phyloP scores from a whole-genome alignment of 2,329 filamentous ascomycete genomes.

The Pseudogymnoascus sp. region DNA sequence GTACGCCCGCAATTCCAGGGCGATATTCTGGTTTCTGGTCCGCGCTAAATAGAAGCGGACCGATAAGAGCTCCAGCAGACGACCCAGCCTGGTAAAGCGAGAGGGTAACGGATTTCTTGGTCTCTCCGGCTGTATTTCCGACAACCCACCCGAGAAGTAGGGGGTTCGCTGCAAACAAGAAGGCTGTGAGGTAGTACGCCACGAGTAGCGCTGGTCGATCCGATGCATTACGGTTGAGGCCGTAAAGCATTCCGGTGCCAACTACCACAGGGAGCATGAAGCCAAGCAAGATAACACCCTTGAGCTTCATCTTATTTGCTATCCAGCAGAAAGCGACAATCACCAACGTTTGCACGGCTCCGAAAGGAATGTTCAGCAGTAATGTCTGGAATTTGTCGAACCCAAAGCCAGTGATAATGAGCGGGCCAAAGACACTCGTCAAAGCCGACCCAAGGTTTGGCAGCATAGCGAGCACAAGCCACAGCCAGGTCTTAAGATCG shows the following conservation, averaged over 20 bases:
- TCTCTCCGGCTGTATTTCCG: slow-evolving; percentile 60
- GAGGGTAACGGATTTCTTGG: slow-evolving; percentile 60
- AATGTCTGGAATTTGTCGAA: slow-evolving; percentile 6
- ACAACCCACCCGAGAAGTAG: slow-evolving; percentile 63
- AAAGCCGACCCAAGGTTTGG: slow-evolving; percentile 4
- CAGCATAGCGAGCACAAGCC: slow-evolving; percentile 6
- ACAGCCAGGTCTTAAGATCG: slow-evolving; percentile 54
- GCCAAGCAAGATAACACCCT: slow-evolving; percentile 46
- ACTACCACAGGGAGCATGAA: slow-evolving; percentile 54
- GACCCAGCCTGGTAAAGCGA: slow-evolving; percentile 57
- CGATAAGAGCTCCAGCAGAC: slow-evolving; percentile 60
- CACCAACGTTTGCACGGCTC: slow-evolving; percentile 51
- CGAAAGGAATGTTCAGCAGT: slow-evolving; percentile 36
- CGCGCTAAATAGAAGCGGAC: slow-evolving; percentile 53
- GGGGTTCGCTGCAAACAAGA: slow-evolving; percentile 59
- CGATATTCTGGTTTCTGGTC: slow-evolving; percentile 52
- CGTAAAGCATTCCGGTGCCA: slow-evolving; percentile 51
- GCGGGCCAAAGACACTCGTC: slow-evolving; percentile 2
- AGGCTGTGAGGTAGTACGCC: slow-evolving; percentile 60
- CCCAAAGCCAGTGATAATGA: slow-evolving; percentile 7
- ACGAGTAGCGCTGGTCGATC: slow-evolving; percentile 45
- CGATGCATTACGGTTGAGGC: slow-evolving; percentile 39
- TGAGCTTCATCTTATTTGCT: slow-evolving; percentile 49
- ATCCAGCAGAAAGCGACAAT: slow-evolving; percentile 53
- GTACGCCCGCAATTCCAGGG: slow-evolving; percentile 48